Conservation (phyloP, 768 basidiomycete genomes). For the Lanmaoa rubissima region DNA sequence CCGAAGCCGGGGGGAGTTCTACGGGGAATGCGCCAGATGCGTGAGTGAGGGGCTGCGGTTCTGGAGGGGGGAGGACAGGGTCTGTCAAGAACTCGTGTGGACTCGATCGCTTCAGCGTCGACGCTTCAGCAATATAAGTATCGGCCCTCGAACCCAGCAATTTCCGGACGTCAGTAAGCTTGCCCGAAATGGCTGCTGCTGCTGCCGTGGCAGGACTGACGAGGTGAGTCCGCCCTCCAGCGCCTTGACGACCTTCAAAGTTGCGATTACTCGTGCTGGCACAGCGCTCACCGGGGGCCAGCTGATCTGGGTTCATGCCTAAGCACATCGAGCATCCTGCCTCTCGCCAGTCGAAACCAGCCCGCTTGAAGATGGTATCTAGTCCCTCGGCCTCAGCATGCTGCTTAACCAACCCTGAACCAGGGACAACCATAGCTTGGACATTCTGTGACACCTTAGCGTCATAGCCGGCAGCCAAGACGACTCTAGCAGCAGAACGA, state of each 20-base stretch:
- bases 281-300: constrained; percentile 79
- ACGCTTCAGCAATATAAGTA: constrained; percentile 38
- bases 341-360: constrained; percentile 94
- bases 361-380: constrained; percentile 81
- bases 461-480: constrained; percentile 69
- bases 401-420: constrained; percentile 86
- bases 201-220: constrained; percentile 92
- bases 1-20: constrained; percentile 41
- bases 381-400: constrained; percentile 90
- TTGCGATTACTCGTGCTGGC: constrained; percentile 93
- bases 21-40: constrained; percentile 31
- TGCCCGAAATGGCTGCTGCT: constrained; percentile 84
- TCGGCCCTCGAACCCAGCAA: constrained; percentile 51
- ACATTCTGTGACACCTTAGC: constrained; percentile 73
- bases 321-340: constrained; percentile 96
- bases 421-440: constrained; percentile 89
- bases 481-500: constrained; percentile 69
- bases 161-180: constrained; percentile 82
- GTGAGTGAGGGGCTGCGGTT: constrained; percentile 39
- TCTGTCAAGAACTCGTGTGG: constrained; percentile 78
- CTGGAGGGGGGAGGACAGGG: constrained; percentile 55
- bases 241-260: constrained; percentile 89
- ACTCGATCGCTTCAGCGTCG: constrained; percentile 67
- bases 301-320: constrained; percentile 93
- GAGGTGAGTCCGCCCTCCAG: constrained; percentile 87